Percentiles rank a stretch among this genome's conserved stretches.
Conservation (phyloP, 2,329 filamentous ascomycete genomes). For the Hymenoscyphus salicellus region DNA sequence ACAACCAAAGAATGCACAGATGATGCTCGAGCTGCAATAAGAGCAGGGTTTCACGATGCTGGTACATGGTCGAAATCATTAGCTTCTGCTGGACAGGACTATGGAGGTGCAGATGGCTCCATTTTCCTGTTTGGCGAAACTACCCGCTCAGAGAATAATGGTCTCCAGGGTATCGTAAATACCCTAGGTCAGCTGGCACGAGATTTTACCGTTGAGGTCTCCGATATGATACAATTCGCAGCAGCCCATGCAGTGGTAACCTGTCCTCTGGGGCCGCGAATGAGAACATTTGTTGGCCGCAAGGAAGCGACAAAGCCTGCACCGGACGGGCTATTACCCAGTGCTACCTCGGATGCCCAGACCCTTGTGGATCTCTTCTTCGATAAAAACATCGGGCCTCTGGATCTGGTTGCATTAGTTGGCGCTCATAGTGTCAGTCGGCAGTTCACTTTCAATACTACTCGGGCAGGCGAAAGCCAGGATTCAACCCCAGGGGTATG, state of each 20-base stretch:
- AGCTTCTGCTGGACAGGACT: slow-evolving; percentile 20
- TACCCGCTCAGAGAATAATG: slow-evolving; percentile 42
- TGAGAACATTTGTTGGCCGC: slow-evolving; percentile 48
- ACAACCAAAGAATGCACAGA: slow-evolving; percentile 38
- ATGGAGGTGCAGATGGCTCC: slow-evolving; percentile 47
- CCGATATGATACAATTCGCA: slow-evolving; percentile 45
- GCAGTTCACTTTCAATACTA: slow-evolving; percentile 42
- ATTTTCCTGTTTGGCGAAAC: slow-evolving; percentile 42
- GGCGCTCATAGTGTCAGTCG: slow-evolving; percentile 51
- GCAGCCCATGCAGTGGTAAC: slow-evolving; percentile 41
- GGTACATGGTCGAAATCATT: slow-evolving; percentile 40
- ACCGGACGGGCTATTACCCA: slow-evolving; percentile 45
- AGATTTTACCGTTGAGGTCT: slow-evolving; percentile 42
- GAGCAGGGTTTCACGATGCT: slow-evolving; percentile 48
- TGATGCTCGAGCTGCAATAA: slow-evolving; percentile 43
- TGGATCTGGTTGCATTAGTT: slow-evolving; percentile 50
- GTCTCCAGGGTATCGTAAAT: slow-evolving; percentile 42
- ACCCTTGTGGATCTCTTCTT: background rate
- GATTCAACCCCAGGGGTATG: slow-evolving; percentile 49
- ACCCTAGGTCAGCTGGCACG: slow-evolving; percentile 39
- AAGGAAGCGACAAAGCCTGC: slow-evolving; percentile 41
- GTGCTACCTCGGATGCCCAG: slow-evolving; percentile 23
- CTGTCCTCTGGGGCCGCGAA: slow-evolving; percentile 51
- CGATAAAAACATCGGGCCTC: slow-evolving; percentile 8
- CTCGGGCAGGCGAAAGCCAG: slow-evolving; percentile 37